A percentile compares a stretch with the other conserved stretches of the same genome.
These are phyloP conservation scores for Lecanicillium sp. DNA, from an alignment of 2,329 filamentous ascomycete species.

Conservation along the genomic window DNA sequence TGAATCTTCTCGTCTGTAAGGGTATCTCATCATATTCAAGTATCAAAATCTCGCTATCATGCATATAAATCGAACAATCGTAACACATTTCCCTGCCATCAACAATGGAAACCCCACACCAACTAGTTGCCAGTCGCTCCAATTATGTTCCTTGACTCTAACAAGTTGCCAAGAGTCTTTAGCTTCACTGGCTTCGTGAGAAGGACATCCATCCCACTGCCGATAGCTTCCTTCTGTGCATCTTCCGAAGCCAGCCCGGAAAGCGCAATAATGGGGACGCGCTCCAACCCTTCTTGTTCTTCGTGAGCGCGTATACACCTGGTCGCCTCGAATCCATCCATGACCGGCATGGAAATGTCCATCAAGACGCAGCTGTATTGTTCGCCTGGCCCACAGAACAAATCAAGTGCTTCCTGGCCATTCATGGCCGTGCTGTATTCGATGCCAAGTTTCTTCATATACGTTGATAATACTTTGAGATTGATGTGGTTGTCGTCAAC, in stretches of 20 bases:
- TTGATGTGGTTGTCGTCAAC: constrained; percentile 27
- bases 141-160: not conserved
- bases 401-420: constrained; percentile 15
- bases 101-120: no score
- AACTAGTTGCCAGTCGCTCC: no score
- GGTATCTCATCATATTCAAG: no score
- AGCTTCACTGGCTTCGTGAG: constrained; percentile 38
- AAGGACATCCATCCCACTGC: constrained; percentile 39
- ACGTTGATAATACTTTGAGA: constrained; percentile 15
- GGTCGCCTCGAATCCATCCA: constrained; percentile 34
- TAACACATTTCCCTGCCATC: no score
- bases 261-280: constrained; percentile 38
- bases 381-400: constrained; percentile 8
- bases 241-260: constrained; percentile 34
- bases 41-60: no score
- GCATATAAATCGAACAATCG: no score
- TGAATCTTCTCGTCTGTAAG: no score
- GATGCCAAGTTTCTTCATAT: constrained; percentile 15
- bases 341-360: constrained; percentile 43
- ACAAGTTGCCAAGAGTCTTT: constrained; percentile 18
- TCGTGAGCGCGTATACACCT: constrained; percentile 36
- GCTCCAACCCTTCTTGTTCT: constrained; percentile 24
- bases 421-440: constrained; percentile 12
- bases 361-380: constrained; percentile 17
- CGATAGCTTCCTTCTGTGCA: constrained; percentile 39